Percentiles rank a stretch among this genome's conserved stretches.
phyloP scores from a whole-genome alignment of 257 asterid genomes.

The Avicennia marina region DNA sequence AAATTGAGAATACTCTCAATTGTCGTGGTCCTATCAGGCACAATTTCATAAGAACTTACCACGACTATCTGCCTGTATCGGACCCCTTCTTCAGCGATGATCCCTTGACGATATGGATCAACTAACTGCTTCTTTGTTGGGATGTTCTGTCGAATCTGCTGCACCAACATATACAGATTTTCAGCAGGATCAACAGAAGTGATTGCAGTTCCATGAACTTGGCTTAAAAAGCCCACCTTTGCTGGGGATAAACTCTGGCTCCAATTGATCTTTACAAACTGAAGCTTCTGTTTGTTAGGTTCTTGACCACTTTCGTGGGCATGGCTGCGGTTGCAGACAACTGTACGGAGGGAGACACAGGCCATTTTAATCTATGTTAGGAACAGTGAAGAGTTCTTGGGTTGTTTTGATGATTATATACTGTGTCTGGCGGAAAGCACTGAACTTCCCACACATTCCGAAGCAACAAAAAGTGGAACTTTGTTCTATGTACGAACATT shows the following conservation, averaged over 20 bases:
- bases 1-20: constrained; percentile 64
- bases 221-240: too few relatives aligned
- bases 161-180: constrained; percentile 22
- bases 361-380: too few relatives aligned
- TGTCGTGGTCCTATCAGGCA: constrained; percentile 53
- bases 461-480: too few relatives aligned
- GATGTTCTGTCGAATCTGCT: constrained; percentile 59
- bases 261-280: constrained; percentile 40
- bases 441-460: too few relatives aligned
- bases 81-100: constrained; percentile 42
- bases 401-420: too few relatives aligned
- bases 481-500: too few relatives aligned
- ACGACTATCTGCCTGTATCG: constrained; percentile 72
- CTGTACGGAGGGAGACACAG: too few relatives aligned
- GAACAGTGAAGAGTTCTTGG: too few relatives aligned
- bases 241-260: too few relatives aligned
- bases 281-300: constrained; percentile 28
- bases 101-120: constrained; percentile 69
- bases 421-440: too few relatives aligned
- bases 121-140: constrained; percentile 77
- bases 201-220: constrained; percentile 12
- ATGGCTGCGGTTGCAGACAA: too few relatives aligned
- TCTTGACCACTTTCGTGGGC: too few relatives aligned
- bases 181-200: constrained; percentile 25
- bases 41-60: constrained; percentile 70